Evolutionary conservation across 1,284 basidiomycete species (phyloP), one percentile per base, ranked within the genome.

Genomic region (Phaffia rhodozyma): DNA sequence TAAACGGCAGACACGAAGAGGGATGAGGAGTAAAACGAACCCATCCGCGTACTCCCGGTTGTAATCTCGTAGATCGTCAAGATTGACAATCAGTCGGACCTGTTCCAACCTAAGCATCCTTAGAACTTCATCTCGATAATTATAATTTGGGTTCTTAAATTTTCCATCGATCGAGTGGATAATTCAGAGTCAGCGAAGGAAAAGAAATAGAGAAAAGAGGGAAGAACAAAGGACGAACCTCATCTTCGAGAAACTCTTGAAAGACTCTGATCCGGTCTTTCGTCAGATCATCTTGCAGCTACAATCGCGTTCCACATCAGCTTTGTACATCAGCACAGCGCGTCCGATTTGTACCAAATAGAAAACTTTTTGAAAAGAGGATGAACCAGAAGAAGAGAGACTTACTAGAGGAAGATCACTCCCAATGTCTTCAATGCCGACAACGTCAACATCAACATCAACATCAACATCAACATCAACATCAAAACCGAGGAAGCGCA

Each of bases 41-140:
- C 77, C 78, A 63, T 80, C 78, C 52, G 77, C 78, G 62, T 78
- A 87, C 65, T 88, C 84, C 73, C 92, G 85, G 74, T 90, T 85
- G 75, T 93, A 93, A 76, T 92, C 89, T 75, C 96, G 86, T 69
- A 99, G 78, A 77, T 98, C 92, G 77, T 99, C 94, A 70, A 98
- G 82, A 77, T 97, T 98, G 75, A 99, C 84, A 71, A 96, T 86
- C 71, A 99, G 85, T 71, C 96, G 85, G 70, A 90, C 86, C 72
- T 87, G 84, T 71, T 90, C 87, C 38, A 83, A 79, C 63, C 87
- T 84, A 53, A 98, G 81, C 86, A 98, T 87, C 69, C 84, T 83
- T 58, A 83, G 81, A 70, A 97, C 87, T 63, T 87, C 86, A 71
- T 92, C 86, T 70, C 84, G 84, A 78, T 98, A 97, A 77, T 91